Conservation (phyloP, 1,284 basidiomycete species). For the Ustilago xerochloae region DNA sequence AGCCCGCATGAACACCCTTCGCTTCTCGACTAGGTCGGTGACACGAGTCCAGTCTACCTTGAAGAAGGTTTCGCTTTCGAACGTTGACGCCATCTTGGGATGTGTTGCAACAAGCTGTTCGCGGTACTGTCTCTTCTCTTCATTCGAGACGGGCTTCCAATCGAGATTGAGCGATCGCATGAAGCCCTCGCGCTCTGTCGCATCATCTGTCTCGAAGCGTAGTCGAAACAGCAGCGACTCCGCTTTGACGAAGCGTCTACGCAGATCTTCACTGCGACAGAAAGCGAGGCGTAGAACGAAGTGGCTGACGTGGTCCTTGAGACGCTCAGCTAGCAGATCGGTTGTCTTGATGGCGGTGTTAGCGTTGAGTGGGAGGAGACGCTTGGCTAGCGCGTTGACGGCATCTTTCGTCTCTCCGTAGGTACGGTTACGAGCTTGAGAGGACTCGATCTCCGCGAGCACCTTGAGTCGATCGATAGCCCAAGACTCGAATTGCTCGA, state of each 20-base stretch:
- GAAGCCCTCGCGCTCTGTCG: conserved; percentile 77
- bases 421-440: conserved; percentile 82
- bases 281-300: conserved; percentile 95
- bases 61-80: conserved; percentile 75
- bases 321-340: conserved; percentile 76
- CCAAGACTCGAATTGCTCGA: conserved; percentile 94
- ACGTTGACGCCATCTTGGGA: conserved; percentile 62
- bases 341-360: conserved; percentile 71
- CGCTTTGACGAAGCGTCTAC: conserved; percentile 87
- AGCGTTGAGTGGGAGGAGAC: conserved; percentile 79
- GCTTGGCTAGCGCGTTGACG: conserved; percentile 75
- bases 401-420: conserved; percentile 80
- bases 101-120: conserved; percentile 71
- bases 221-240: conserved; percentile 86
- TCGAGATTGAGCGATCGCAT: conserved; percentile 81
- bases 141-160: conserved; percentile 77
- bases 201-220: conserved; percentile 81
- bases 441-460: conserved; percentile 93
- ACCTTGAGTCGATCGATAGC: conserved; percentile 88
- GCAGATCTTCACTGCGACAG: conserved; percentile 91
- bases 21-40: conserved; percentile 86
- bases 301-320: conserved; percentile 89
- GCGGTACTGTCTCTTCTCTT: conserved; percentile 74
- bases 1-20: conserved; percentile 81
- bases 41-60: conserved; percentile 90